Evolutionary conservation across 495 filamentous ascomycete species (phyloP).

Genomic region (Penicillium bovifimosum): DNA sequence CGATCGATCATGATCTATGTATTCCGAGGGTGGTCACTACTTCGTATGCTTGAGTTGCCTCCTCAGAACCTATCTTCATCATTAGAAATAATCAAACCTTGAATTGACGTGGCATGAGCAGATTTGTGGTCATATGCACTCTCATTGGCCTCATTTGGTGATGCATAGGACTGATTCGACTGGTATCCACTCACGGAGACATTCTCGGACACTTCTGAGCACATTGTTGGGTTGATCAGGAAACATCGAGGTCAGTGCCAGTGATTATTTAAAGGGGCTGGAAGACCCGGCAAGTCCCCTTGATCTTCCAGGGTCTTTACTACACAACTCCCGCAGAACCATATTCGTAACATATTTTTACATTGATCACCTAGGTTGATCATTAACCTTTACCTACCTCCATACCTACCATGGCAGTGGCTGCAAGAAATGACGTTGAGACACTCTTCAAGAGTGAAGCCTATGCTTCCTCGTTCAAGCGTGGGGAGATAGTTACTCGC

Average conservation of each 20-base stretch:
- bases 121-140: background rate
- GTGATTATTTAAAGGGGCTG: background rate
- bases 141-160: no score
- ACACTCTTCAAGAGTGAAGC: slow-evolving; percentile 24
- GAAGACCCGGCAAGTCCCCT: background rate
- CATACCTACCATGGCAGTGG: no score
- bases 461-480: slow-evolving; percentile 28
- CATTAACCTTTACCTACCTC: background rate
- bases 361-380: background rate
- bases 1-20: no score
- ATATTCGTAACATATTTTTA: background rate
- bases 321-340: background rate
- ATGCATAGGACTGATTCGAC: background rate
- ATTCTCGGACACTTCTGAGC: slow-evolving; percentile 29
- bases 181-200: slow-evolving; percentile 19
- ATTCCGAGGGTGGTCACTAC: no score
- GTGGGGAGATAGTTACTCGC: slow-evolving; percentile 30
- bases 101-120: no score
- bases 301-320: background rate
- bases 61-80: background rate
- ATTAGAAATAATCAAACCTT: background rate
- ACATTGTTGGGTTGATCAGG: background rate
- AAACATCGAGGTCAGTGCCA: background rate
- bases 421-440: slow-evolving; percentile 6
- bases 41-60: no score